Evolutionary conservation across 2,329 filamentous ascomycete species (phyloP).

Genomic region (Blastomyces silverae): DNA sequence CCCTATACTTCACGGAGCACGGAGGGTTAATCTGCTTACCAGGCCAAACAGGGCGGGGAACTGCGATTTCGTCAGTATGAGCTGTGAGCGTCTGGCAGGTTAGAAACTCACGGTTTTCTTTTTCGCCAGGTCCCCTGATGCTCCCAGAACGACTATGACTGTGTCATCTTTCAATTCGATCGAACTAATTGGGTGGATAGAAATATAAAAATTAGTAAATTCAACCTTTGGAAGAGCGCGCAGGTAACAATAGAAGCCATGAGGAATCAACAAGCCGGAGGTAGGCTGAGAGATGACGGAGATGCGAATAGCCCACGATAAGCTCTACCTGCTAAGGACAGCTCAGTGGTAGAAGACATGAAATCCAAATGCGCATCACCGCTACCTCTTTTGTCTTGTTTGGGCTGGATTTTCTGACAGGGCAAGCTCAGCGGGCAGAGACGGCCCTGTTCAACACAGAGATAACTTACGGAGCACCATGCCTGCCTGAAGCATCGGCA

Average conservation of each 20-base stretch:
- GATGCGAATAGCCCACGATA: not conserved
- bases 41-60: constrained; percentile 97
- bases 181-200: constrained; percentile 49
- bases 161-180: constrained; percentile 99
- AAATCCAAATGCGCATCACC: not conserved
- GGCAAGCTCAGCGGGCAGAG: no score
- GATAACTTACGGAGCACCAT: constrained; percentile 48
- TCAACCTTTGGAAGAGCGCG: not conserved
- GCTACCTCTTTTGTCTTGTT: not conserved
- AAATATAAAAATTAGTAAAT: not conserved
- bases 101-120: constrained; percentile 82
- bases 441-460: not conserved
- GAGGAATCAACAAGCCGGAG: not conserved
- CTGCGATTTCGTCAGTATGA: constrained; percentile 41
- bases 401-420: not conserved
- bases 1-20: constrained; percentile 7
- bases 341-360: not conserved
- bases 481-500: constrained; percentile 45
- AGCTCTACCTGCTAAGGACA: not conserved
- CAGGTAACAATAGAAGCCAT: not conserved
- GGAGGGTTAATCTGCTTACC: constrained; percentile 53
- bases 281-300: not conserved
- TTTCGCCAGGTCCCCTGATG: constrained; percentile 95
- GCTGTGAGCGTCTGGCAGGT: constrained; percentile 9
- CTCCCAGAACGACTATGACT: constrained; percentile 89